Conservation (phyloP, 169 alveolate species). For the Plasmodium adleri region DNA sequence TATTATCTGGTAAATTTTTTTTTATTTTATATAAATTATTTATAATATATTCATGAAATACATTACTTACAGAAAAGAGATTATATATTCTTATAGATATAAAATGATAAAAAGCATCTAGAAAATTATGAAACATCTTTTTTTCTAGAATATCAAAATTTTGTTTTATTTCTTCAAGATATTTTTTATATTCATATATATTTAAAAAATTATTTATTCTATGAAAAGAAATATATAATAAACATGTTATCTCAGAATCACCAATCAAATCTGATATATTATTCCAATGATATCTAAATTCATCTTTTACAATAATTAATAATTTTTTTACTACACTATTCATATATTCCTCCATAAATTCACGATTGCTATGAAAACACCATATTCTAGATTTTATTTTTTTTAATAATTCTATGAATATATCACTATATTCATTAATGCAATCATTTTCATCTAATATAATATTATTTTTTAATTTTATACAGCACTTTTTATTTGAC, state of each 20-base stretch:
- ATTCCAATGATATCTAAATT: conserved; percentile 69
- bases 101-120: conserved; percentile 74
- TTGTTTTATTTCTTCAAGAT: conserved; percentile 45
- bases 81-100: conserved; percentile 64
- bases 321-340: conserved; percentile 51
- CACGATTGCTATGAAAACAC: background rate
- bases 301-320: conserved; percentile 61
- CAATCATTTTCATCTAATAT: conserved; percentile 64
- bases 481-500: conserved; percentile 46
- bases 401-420: conserved; percentile 36
- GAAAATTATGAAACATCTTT: conserved; percentile 57
- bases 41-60: conserved; percentile 60
- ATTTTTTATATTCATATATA: conserved; percentile 19
- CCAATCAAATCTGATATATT: conserved; percentile 61
- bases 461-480: conserved; percentile 59
- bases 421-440: conserved; percentile 54
- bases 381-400: conserved; percentile 7
- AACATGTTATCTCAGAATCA: conserved; percentile 44
- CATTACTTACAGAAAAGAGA: conserved; percentile 35
- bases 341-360: conserved; percentile 42
- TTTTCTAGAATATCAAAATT: conserved; percentile 54
- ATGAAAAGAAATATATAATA: conserved; percentile 45
- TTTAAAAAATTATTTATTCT: conserved; percentile 25
- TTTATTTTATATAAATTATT: conserved; percentile 56
- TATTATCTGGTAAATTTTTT: conserved; percentile 21